Evolutionary conservation across 2,329 filamentous ascomycete genomes (phyloP), one percentile per base, ranked within the genome.

Genomic region (Ceratocystis lukuohia): DNA sequence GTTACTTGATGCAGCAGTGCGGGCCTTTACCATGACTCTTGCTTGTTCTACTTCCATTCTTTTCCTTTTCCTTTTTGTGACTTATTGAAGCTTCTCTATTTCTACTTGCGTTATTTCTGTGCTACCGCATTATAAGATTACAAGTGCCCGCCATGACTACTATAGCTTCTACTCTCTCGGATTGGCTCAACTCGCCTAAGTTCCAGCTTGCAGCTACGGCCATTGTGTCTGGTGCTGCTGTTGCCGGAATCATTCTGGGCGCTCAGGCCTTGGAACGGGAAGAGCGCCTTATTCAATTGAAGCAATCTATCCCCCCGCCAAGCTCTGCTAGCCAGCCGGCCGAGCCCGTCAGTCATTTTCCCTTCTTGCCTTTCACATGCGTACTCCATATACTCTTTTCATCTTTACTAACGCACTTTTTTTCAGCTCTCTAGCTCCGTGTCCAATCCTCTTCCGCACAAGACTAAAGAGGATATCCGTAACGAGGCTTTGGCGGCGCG

Each of bases 161-260:
- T 69, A 65, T 67, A 67, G 63, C 65, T 65, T 28, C 20, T 28
- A 68, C 64, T 28, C 64, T 68, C 17, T 44, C 66, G 3, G 66
- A 68, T 33, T 68, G 66, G 66, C 66, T 68, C 15, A 61, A 71
- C 48, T 80, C 76, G 71, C 75, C 79, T 44, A 78, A 78, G 30
- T 73, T 81, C 53, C 89, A 91, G 74, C 78, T 94, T 45, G 82
- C 85, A 20, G 83, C 86, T 2, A 91, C 89, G 0, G 89, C 89
- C 1, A 78, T 89, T 25, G 76, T 84, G 15, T 87, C 84, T 0
- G 85, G 84, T 20, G 81, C 80, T 7, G 77, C 84, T 0, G 84
- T 82, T 30, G 84, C 84, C 1, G 79, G 79, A n/a, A 77, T 83
- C 6, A 78, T 88, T 41, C 75, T 88, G 15, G 82, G 83, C 22